Percentiles rank a stretch among this genome's conserved stretches.
phyloP scores from a whole-genome alignment of 2,329 filamentous ascomycete genomes.

The Neodidymelliopsis sp. region DNA sequence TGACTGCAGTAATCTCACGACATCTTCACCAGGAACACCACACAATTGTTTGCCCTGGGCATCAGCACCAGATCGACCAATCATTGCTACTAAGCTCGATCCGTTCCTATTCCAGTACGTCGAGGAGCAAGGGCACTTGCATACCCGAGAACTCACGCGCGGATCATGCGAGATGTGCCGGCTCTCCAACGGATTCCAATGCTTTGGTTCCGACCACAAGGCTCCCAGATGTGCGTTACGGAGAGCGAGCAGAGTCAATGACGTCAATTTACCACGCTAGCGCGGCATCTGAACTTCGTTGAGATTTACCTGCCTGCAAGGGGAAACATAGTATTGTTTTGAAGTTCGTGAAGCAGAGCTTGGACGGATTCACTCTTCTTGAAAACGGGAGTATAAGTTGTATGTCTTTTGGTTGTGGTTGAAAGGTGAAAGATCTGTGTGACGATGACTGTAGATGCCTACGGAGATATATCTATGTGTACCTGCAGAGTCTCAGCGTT shows the following conservation, averaged over 20 bases:
- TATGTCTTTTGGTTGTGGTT: too few relatives aligned
- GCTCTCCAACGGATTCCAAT: slow-evolving; percentile 29
- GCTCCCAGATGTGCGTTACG: background rate
- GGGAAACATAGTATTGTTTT: background rate
- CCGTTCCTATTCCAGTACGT: background rate
- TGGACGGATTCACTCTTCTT: too few relatives aligned
- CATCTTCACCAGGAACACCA: too few relatives aligned
- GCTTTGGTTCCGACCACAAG: background rate
- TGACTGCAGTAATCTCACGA: too few relatives aligned
- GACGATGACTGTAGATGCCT: too few relatives aligned
- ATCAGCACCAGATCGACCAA: background rate
- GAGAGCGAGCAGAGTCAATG: slow-evolving; percentile 1
- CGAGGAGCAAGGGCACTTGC: slow-evolving; percentile 3
- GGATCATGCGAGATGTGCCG: slow-evolving; percentile 12
- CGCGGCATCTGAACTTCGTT: background rate
- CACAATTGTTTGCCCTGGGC: too few relatives aligned
- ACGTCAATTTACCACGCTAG: background rate
- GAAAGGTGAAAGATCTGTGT: too few relatives aligned
- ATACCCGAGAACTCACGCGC: slow-evolving; percentile 7
- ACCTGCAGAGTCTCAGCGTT: too few relatives aligned
- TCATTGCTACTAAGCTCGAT: background rate
- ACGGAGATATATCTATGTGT: too few relatives aligned
- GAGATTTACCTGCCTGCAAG: too few relatives aligned
- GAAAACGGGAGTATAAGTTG: too few relatives aligned
- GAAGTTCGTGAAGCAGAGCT: background rate